Evolutionary conservation across 163 green algal genomes (phyloP).

Genomic region (Scenedesmus sp.): DNA sequence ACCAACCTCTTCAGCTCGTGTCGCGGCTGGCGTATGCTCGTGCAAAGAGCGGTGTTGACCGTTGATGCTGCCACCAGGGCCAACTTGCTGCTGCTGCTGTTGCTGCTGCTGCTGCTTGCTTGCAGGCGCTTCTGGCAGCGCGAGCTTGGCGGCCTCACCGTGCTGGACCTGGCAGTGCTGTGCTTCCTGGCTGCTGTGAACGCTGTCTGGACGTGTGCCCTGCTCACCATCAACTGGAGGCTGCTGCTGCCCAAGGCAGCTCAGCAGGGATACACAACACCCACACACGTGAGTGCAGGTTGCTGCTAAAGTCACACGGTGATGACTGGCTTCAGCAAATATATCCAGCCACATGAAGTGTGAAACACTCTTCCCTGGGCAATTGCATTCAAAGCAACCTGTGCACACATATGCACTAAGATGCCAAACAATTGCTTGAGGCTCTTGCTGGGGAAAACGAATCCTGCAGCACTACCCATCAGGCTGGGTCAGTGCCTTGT

Average conservation of each 20-base stretch:
- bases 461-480: no score
- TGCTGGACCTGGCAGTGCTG: neutral
- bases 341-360: no score
- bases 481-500: no score
- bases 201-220: neutral
- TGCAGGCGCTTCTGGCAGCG: conserved; percentile 9
- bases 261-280: neutral
- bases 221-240: neutral
- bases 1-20: no score
- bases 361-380: no score
- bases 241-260: neutral
- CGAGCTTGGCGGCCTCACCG: neutral
- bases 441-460: no score
- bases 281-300: neutral
- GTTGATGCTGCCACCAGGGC: neutral
- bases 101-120: neutral
- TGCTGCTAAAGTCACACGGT: no score
- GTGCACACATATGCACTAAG: no score
- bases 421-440: no score
- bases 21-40: neutral
- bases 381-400: no score
- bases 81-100: neutral
- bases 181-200: neutral
- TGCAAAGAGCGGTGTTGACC: neutral
- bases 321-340: no score